phyloP scores from a whole-genome alignment of 768 basidiomycete genomes.

The Tricholomella constricta region DNA sequence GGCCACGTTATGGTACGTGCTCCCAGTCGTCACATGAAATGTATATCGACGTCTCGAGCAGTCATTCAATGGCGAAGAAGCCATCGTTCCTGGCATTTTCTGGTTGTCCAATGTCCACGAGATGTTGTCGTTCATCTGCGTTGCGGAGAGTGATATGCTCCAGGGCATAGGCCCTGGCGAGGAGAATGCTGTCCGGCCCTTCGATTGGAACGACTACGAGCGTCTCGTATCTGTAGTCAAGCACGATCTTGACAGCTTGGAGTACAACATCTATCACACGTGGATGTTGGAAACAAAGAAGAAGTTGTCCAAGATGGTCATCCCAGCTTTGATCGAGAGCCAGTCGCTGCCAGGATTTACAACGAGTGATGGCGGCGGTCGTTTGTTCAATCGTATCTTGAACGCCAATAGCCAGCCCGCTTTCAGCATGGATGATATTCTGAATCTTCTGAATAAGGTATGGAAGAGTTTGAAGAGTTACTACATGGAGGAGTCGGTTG shows the following conservation, averaged over 20 bases:
- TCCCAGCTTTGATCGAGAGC: slow-evolving; percentile 97
- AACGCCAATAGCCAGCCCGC: slow-evolving; percentile 85
- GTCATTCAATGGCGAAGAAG: slow-evolving; percentile 93
- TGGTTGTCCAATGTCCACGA: slow-evolving; percentile 99
- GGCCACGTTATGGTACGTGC: slow-evolving; percentile 93
- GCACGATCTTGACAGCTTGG: slow-evolving; percentile 96
- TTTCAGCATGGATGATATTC: slow-evolving; percentile 97
- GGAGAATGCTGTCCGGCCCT: slow-evolving; percentile 87
- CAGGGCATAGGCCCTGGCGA: slow-evolving; percentile 97
- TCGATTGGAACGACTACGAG: slow-evolving; percentile 98
- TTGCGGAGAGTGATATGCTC: slow-evolving; percentile 98
- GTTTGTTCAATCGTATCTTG: slow-evolving; percentile 91
- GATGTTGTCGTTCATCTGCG: slow-evolving; percentile 97
- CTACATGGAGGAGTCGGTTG: slow-evolving; percentile 96
- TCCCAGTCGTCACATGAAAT: slow-evolving; percentile 8
- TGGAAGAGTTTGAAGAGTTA: slow-evolving; percentile 99
- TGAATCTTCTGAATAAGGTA: slow-evolving; percentile 95
- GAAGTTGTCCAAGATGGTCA: slow-evolving; percentile 94
- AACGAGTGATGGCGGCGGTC: slow-evolving; percentile 89
- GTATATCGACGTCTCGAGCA: slow-evolving; percentile 28
- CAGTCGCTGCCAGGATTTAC: slow-evolving; percentile 98
- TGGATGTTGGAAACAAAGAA: slow-evolving; percentile 99
- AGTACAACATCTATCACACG: slow-evolving; percentile 99
- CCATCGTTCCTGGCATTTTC: slow-evolving; percentile 95
- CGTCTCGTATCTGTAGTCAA: slow-evolving; percentile 97